These are phyloP conservation scores for Microsporum ferrugineum DNA, from an alignment of 2,329 filamentous ascomycete genomes.

Conservation along the genomic window DNA sequence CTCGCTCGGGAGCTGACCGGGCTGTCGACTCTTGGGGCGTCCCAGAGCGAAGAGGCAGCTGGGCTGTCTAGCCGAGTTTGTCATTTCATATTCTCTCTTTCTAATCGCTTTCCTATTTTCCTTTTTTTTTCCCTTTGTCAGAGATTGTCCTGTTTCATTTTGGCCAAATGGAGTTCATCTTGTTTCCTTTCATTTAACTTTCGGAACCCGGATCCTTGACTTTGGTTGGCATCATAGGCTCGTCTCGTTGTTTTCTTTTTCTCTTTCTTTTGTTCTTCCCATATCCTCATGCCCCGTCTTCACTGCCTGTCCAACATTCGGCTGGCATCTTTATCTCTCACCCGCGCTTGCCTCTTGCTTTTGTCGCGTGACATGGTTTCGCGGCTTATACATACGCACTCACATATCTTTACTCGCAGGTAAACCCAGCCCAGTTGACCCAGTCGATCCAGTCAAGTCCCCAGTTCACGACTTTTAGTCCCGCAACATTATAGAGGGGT, in stretches of 20 bases:
- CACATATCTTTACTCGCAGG: neutral
- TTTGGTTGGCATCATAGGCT: neutral
- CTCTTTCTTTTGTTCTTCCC: neutral
- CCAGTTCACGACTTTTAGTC: neutral
- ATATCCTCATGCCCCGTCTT: neutral
- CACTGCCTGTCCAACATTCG: neutral
- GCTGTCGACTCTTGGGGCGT: slow-evolving; percentile 57
- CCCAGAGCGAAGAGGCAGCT: slow-evolving; percentile 47
- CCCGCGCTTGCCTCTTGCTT: neutral
- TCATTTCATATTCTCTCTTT: neutral
- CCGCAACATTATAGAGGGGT: neutral
- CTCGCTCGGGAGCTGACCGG: slow-evolving; percentile 45
- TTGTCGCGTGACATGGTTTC: slow-evolving; percentile 1
- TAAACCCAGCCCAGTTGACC: neutral
- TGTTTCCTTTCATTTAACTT: neutral
- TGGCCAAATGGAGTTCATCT: neutral
- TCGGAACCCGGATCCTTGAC: neutral
- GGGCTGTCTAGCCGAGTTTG: slow-evolving; percentile 48
- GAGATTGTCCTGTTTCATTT: neutral
- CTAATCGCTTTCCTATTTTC: neutral
- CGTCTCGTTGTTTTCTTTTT: neutral
- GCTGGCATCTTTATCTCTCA: neutral
- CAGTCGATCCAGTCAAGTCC: neutral
- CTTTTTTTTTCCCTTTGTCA: neutral
- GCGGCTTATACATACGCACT: neutral